Evolutionary conservation across 345 rosid genomes (phyloP).

Genomic region (Lagerstroemia speciosa): DNA sequence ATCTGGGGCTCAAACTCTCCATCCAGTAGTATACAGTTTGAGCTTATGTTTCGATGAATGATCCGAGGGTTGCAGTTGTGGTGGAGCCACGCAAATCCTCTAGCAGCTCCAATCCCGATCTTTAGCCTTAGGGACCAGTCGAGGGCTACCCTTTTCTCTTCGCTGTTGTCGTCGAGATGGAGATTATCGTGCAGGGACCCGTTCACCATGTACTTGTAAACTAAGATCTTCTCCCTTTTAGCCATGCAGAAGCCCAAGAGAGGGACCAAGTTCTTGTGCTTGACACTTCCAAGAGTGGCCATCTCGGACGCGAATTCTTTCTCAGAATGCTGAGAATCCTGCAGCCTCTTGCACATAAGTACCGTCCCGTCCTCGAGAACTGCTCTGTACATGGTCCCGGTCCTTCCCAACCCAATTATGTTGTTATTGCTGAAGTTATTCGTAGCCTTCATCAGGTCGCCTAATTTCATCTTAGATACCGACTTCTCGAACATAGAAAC

Average conservation of each 20-base stretch:
- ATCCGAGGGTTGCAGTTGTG: conserved; percentile 94
- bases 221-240: conserved; percentile 66
- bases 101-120: conserved; percentile 73
- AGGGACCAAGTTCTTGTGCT: conserved; percentile 72
- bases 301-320: conserved; percentile 72
- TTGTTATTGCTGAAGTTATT: conserved; percentile 63
- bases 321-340: conserved; percentile 80
- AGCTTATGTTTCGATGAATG: conserved; percentile 88
- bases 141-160: conserved; percentile 32
- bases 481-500: conserved; percentile 83
- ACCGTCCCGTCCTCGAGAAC: conserved; percentile 60
- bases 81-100: conserved; percentile 93
- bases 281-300: conserved; percentile 78
- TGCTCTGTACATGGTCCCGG: conserved; percentile 80
- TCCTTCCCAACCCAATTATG: conserved; percentile 76
- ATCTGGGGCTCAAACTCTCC: conserved; percentile 77
- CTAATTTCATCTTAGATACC: conserved; percentile 63
- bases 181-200: conserved; percentile 61
- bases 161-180: conserved; percentile 27
- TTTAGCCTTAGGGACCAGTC: conserved; percentile 89
- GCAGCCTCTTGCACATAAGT: conserved; percentile 85
- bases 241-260: conserved; percentile 78
- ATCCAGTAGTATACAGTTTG: conserved; percentile 75
- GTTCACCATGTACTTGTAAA: conserved; percentile 66
- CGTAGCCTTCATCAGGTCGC: conserved; percentile 90